phyloP scores from a whole-genome alignment of 805 yeast genomes.

The Candida insectorum region DNA sequence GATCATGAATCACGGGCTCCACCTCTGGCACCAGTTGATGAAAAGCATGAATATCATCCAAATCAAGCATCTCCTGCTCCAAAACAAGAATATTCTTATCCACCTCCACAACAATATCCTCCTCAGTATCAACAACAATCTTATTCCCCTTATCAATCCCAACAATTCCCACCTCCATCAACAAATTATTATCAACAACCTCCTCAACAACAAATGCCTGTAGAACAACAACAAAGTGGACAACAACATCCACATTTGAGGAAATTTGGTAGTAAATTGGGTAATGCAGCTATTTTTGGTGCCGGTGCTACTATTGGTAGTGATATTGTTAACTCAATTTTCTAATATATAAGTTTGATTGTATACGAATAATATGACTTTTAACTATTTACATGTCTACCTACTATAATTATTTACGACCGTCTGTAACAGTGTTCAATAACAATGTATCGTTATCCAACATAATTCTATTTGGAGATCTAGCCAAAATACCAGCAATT shows the following conservation, averaged over 20 bases:
- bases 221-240: slow-evolving; percentile 31
- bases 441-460: slow-evolving; percentile 90
- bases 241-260: slow-evolving; percentile 35
- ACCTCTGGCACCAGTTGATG: slow-evolving; percentile 2
- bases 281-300: slow-evolving; percentile 92
- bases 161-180: slow-evolving; percentile 15
- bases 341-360: slow-evolving; percentile 28
- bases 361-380: too few species aligned
- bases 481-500: slow-evolving; percentile 80
- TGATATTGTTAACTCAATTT: slow-evolving; percentile 71
- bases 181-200: slow-evolving; percentile 15
- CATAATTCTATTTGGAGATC: slow-evolving; percentile 87
- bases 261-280: slow-evolving; percentile 75
- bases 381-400: slow-evolving; percentile 4
- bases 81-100: slow-evolving; percentile 6
- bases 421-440: slow-evolving; percentile 82
- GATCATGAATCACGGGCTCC: not conserved
- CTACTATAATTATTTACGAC: slow-evolving; percentile 44
- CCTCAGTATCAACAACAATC: slow-evolving; percentile 9
- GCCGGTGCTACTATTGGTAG: slow-evolving; percentile 95
- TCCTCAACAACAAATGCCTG: slow-evolving; percentile 16
- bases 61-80: slow-evolving; percentile 2
- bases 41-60: slow-evolving; percentile 1
- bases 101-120: slow-evolving; percentile 15
- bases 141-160: slow-evolving; percentile 3